Evolutionary conservation across 768 basidiomycete genomes (phyloP), one percentile per base, ranked within the genome.

Genomic region (Candolleomyces eurysporus): DNA sequence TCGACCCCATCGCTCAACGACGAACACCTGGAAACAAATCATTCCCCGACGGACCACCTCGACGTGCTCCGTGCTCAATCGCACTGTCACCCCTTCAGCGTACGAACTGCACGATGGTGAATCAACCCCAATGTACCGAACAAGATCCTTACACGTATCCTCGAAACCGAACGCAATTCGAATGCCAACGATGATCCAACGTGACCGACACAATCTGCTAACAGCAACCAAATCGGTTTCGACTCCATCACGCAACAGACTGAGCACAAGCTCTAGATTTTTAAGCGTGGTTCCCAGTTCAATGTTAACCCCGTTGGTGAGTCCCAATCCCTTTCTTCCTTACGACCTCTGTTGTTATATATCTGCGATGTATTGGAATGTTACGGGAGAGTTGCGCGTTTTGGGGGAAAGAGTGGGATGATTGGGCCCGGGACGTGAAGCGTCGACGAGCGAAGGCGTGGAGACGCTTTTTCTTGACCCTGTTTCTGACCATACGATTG

Each of bases 201-300:
- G 36, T 11, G 36, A 36, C 5, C 8, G 5, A 36, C 36, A 11
- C 6, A 7, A 36, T 11, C 8, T 11, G 17, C 13, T n/a, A 57
- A 46, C 40, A 46, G 40, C 56, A 57, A 19, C 16, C 56, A 32
- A 96, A 79, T 98, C 75, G 96, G 96, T 72, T 98, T 98, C 80
- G 96, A 98, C 84, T 88, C 91, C 65, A 97, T 98, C 75, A 96
- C 95, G 61, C 86, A 88, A 71, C 96, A 98, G 78, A 98, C 98
- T 68, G 96, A 99, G 83, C 92, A 96, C 84, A 98, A 98, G 85
- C 90, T 26, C 26, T 4, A 26, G 26, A 26, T 98, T 65, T 85
- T 98, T 79, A 98, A 98, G 80, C 88, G 96, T 65, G 96, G 96
- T 63, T 98, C 98, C 84, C 94, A 98, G 82, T 98, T 98, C 86